Base-by-base conservation (phyloP, 805 yeast genomes). In the Pichia insulana region DNA sequence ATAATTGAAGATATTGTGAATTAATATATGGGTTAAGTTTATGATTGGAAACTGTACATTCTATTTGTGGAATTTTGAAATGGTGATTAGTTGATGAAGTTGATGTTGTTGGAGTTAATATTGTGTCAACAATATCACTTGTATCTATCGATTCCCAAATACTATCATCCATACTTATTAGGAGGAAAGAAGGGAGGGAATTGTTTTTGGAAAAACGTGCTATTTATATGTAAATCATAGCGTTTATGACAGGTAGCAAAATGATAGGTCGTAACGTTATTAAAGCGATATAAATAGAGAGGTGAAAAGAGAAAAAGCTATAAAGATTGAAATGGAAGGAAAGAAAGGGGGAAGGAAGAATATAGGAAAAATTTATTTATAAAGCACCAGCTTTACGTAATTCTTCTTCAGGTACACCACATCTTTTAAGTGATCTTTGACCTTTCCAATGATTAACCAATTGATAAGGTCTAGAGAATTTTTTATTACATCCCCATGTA, bases 371-470 rank as follows among this genome's bases (percentile, higher is more conserved):
- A n/a, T n/a, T n/a, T n/a, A n/a, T n/a, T 16, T 18, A 10, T 32
- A 32, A 16, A 45, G 6, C 53, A 20, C 55, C 56, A 36, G 47
- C 49, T 35, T 52, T 51, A 25, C 39, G 34, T 31, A 56, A 47
- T 36, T 52, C 55, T 7, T 41, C 38, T 15, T 41, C 42, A 2
- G 64, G 64, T 34, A 60, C 63, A 15, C 52, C 47, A 37, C 64
- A 60, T 16, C 53, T 43, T 33, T 53, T 52, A 13, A 59, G 37
- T 4, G 63, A 59, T 18, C 63, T 45, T 34, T 56, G 56, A 7
- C 62, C 63, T 17, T 50, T 46, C 64, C 64, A 60, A 43, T 60
- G 64, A 41, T 60, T 59, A 9, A 59, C 57, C 28, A 60, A 38
- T 41, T 60, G 64, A 39, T 60, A 60, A 6, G 64, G 64, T 39